phyloP scores from a whole-genome alignment of 176 grass and related monocot species.

The Oryza punctata region DNA sequence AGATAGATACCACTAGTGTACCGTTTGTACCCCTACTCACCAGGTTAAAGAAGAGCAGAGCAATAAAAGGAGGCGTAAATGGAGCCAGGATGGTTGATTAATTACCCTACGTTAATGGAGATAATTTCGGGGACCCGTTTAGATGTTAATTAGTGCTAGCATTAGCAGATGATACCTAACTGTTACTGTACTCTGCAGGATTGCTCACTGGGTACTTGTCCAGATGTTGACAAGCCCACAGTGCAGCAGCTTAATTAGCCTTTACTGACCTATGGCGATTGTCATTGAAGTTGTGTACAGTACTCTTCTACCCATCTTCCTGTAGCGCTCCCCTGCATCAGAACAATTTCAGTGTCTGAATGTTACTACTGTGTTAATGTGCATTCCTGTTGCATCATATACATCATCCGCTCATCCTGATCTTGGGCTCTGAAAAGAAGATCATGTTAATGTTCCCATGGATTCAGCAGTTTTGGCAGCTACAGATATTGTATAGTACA shows the following conservation, averaged over 20 bases:
- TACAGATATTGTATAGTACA: too few species aligned
- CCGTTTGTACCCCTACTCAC: neutral
- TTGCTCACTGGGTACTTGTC: neutral
- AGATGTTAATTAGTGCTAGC: neutral
- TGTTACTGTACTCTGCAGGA: neutral
- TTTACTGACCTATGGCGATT: neutral
- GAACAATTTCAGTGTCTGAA: neutral
- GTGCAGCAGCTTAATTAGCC: neutral
- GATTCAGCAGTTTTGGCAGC: neutral
- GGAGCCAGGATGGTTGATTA: slow-evolving; percentile 5
- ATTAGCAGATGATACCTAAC: neutral
- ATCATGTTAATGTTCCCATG: neutral
- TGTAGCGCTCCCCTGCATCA: neutral
- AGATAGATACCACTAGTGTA: neutral
- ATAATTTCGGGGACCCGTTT: neutral
- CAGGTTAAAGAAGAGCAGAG: neutral
- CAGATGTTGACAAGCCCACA: slow-evolving; percentile 1
- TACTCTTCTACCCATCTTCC: neutral
- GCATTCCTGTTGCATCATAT: neutral
- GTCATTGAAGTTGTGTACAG: neutral
- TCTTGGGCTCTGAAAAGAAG: neutral
- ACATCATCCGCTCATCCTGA: neutral
- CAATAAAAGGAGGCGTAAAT: slow-evolving; percentile 13
- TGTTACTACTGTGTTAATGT: neutral
- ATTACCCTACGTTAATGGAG: neutral